A percentile compares a stretch with the other conserved stretches of the same genome.
Conservation (phyloP, 805 yeast genomes). For the Metschnikowia matae region DNA sequence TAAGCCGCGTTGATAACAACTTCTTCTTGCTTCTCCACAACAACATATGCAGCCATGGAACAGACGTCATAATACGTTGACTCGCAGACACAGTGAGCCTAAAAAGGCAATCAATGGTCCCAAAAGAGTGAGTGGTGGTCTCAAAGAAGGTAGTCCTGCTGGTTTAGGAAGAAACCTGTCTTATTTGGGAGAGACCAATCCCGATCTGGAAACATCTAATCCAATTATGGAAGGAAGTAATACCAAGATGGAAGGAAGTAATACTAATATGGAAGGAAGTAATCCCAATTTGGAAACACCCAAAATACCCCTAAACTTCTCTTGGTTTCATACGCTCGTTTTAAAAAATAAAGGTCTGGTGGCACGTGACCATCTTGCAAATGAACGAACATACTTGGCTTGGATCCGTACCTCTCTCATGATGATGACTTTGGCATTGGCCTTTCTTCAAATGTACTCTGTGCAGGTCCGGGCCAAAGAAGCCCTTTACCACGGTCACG, state of each 20-base stretch:
- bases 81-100: neutral
- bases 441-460: slow-evolving; percentile 54
- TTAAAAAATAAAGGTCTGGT: slow-evolving; percentile 30
- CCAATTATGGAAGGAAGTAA: no score
- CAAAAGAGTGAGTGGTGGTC: no score
- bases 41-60: neutral
- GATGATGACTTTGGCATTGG: slow-evolving; percentile 56
- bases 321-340: slow-evolving; percentile 4
- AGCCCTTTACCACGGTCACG: slow-evolving; percentile 3
- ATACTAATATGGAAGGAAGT: no score
- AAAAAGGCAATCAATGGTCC: neutral
- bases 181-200: neutral
- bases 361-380: slow-evolving; percentile 50
- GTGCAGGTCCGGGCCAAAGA: slow-evolving; percentile 24
- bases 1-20: neutral
- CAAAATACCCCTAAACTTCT: no score
- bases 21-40: neutral
- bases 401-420: slow-evolving; percentile 61
- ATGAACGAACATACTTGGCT: slow-evolving; percentile 60
- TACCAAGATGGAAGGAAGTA: no score
- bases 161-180: neutral
- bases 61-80: neutral
- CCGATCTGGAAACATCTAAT: no score
- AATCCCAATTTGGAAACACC: no score
- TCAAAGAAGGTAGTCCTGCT: no score